phyloP scores from a whole-genome alignment of 495 filamentous ascomycete species.

The Talaromyces trachyspermus region DNA sequence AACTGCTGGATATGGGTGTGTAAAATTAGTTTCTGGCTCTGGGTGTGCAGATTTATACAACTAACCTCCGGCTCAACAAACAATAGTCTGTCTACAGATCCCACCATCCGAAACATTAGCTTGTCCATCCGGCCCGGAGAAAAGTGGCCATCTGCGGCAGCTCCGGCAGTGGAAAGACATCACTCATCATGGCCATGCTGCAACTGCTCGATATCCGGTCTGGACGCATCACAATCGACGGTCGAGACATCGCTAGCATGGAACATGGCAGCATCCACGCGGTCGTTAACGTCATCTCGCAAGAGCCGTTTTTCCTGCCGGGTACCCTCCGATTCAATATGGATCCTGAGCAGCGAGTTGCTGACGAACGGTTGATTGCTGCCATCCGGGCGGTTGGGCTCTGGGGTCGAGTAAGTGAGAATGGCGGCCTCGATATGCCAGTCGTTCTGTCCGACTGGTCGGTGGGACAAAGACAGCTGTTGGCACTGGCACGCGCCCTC shows the following conservation, averaged over 20 bases:
- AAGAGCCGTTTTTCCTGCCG: constrained; percentile 25
- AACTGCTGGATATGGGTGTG: constrained; percentile 16
- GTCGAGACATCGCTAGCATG: constrained; percentile 14
- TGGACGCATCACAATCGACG: constrained; percentile 12
- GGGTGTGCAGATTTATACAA: background rate
- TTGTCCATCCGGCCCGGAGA: constrained; percentile 20
- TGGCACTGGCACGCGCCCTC: constrained; percentile 48
- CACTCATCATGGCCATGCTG: constrained; percentile 9
- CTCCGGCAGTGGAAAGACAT: constrained; percentile 30
- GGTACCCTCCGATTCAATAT: constrained; percentile 27
- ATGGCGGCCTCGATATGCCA: constrained; percentile 17
- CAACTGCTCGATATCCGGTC: constrained; percentile 9
- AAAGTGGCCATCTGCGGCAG: constrained; percentile 32
- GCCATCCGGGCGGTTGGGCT: constrained; percentile 18
- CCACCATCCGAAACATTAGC: constrained; percentile 14
- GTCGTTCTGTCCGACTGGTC: constrained; percentile 13
- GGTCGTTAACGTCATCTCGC: constrained; percentile 25
- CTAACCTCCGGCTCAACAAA: background rate
- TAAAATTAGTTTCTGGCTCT: background rate
- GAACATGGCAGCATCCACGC: constrained; percentile 12
- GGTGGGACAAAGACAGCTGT: constrained; percentile 49
- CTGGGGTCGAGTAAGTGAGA: constrained; percentile 10
- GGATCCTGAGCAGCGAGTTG: constrained; percentile 17
- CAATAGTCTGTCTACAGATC: constrained; percentile 1
- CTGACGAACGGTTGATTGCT: constrained; percentile 12